Conservation (phyloP, 805 yeast species). For the Ogataea naganishii region DNA sequence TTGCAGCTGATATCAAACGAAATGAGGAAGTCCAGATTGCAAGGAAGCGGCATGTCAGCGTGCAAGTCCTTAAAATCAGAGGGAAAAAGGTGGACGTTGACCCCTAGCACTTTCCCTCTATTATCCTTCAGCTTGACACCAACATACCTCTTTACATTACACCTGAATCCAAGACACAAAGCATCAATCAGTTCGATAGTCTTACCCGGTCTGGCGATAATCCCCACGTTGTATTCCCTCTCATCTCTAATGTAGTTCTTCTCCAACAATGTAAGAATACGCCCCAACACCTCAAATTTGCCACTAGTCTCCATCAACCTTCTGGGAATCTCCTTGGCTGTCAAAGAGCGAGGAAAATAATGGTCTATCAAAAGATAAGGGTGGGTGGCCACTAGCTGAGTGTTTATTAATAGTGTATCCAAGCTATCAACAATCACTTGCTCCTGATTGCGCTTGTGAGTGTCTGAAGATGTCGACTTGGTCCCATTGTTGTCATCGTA, state of each 20-base stretch:
- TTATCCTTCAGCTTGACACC: slow-evolving; percentile 54
- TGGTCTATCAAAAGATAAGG: slow-evolving; percentile 82
- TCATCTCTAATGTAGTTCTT: slow-evolving; percentile 11
- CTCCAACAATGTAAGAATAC: slow-evolving; percentile 49
- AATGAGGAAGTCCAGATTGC: slow-evolving; percentile 20
- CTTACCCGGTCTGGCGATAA: slow-evolving; percentile 63
- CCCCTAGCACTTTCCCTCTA: slow-evolving; percentile 12
- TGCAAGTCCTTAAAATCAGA: slow-evolving; percentile 17
- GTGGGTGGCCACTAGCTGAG: slow-evolving; percentile 77
- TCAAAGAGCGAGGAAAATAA: slow-evolving; percentile 72
- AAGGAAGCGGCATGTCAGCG: slow-evolving; percentile 4
- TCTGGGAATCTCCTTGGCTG: slow-evolving; percentile 60
- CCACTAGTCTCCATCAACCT: slow-evolving; percentile 75
- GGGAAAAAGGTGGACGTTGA: slow-evolving; percentile 36
- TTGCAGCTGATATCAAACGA: slow-evolving; percentile 24
- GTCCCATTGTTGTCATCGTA: neutral
- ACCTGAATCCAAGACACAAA: slow-evolving; percentile 51
- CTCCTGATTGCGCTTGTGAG: slow-evolving; percentile 24
- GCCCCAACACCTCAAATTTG: slow-evolving; percentile 65
- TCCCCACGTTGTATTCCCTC: slow-evolving; percentile 44
- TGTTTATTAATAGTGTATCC: slow-evolving; percentile 64
- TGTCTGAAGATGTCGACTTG: neutral
- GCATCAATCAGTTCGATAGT: slow-evolving; percentile 70
- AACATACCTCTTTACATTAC: slow-evolving; percentile 47
- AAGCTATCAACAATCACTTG: slow-evolving; percentile 66